phyloP scores from a whole-genome alignment of 331 rosid genomes.

The Rosa hybrid region DNA sequence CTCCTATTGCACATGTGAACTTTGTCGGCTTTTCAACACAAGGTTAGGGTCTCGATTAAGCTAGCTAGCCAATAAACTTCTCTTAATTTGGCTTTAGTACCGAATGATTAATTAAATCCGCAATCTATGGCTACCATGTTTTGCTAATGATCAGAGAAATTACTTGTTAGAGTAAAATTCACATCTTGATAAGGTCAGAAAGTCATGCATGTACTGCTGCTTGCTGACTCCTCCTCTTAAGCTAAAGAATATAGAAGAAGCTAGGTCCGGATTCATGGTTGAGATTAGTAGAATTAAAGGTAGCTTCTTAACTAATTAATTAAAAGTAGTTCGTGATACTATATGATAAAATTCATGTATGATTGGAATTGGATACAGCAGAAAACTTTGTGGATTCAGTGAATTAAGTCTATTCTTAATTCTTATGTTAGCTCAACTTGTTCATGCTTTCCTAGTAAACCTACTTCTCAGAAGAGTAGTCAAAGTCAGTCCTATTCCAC shows the following conservation, averaged over 20 bases:
- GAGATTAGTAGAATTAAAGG: not conserved
- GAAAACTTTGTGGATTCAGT: slow-evolving; percentile 16
- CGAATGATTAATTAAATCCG: not conserved
- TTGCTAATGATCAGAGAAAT: not conserved
- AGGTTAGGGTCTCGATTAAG: not conserved
- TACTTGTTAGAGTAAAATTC: not conserved
- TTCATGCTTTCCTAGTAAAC: not conserved
- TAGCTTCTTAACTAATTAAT: not conserved
- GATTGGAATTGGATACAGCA: not conserved
- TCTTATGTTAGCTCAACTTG: not conserved
- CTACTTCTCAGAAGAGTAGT: slow-evolving; percentile 15
- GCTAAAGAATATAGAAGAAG: not conserved
- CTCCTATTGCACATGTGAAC: slow-evolving; percentile 23
- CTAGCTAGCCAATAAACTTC: not conserved
- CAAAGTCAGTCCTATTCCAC: not conserved
- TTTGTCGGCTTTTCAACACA: slow-evolving; percentile 17
- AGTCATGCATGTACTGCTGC: slow-evolving; percentile 8
- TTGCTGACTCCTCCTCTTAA: not conserved
- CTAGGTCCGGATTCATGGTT: not conserved
- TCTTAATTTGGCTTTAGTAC: not conserved
- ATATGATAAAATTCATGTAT: not conserved
- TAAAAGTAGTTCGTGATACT: not conserved
- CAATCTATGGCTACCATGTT: not conserved
- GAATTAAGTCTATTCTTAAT: slow-evolving; percentile 8
- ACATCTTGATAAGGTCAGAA: not conserved